Base-by-base conservation (phyloP, 192 early-diverging fungal species). In the Podochytrium sp. region DNA sequence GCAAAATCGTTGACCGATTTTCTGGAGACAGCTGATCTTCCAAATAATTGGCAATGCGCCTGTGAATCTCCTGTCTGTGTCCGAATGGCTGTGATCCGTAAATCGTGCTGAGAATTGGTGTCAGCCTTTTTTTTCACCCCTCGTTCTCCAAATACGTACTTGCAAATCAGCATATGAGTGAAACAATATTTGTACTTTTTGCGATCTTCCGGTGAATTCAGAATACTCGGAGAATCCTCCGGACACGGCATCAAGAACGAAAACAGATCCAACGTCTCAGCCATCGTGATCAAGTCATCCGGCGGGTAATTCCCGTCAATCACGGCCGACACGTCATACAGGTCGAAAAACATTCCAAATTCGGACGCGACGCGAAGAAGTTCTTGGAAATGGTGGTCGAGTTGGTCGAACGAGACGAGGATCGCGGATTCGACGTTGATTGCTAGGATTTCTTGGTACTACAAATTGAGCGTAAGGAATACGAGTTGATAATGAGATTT, bases 41-140 rank as follows among this genome's bases (percentile, higher is more conserved):
- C 3, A 70, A 52, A 47, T 76, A 70, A 18, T 49, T 70, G 10
- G 65, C 75, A 30, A 76, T 69, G 30, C 66, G 23, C 10, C 55
- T 18, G 43, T 76, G 75, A 47, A 76, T 76, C 34, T 76, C 75
- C 49, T 76, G 75, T 5, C 75, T 33, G 23, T 76, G 66, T 23
- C 65, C 60, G 38, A 76, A 76, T 33, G 75, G 75, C 56, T 69
- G 75, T 5, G 75, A 76, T n/a, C 66, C 75, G 43, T 76, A 76
- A 51, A 76, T 76, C 14, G 75, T 68, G 33, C 68, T 70, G 65
- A 14, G n/a, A 70, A 20, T n/a, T n/a, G n/a, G n/a, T n/a, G n/a
- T n/a, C n/a, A n/a, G n/a, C n/a, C n/a, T n/a, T n/a, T n/a, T n/a
- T n/a, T n/a, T n/a, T n/a, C n/a, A n/a, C n/a, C n/a, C n/a, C n/a